Percentiles rank a stretch among this genome's conserved stretches.
Conservation (phyloP, 768 basidiomycete species). For the Lentinula sp. region DNA sequence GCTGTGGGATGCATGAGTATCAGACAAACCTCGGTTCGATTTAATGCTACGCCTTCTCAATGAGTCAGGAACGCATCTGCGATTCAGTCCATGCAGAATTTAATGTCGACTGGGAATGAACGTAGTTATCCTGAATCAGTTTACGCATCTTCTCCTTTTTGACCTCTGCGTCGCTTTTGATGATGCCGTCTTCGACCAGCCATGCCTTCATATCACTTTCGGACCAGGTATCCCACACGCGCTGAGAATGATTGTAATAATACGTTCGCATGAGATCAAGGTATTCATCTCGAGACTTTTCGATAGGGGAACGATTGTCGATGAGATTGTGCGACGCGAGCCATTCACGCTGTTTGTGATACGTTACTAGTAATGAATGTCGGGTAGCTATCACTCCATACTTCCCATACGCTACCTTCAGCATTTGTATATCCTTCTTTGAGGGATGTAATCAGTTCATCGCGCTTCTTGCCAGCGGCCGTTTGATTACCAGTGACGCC, state of each 20-base stretch:
- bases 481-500: conserved; percentile 54
- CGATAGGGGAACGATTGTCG: conserved; percentile 25
- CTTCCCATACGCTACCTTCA: conserved; percentile 65
- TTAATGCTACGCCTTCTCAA: conserved; percentile 40
- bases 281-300: conserved; percentile 59
- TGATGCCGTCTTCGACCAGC: conserved; percentile 67
- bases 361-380: not conserved
- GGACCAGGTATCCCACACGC: conserved; percentile 64
- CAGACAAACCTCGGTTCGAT: no score
- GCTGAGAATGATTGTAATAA: conserved; percentile 57
- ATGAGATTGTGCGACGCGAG: conserved; percentile 73
- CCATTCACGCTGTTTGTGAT: conserved; percentile 64
- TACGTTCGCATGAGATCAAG: conserved; percentile 67
- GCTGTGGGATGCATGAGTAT: not conserved
- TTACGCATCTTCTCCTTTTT: conserved; percentile 73
- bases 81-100: conserved; percentile 70
- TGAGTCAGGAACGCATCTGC: conserved; percentile 67
- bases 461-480: conserved; percentile 51
- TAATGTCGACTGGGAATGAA: conserved; percentile 49
- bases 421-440: conserved; percentile 58
- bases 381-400: conserved; percentile 77
- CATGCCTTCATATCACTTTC: conserved; percentile 73
- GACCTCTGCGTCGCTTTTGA: conserved; percentile 65
- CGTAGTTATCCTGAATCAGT: conserved; percentile 73
- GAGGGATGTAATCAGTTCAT: conserved; percentile 68